phyloP scores from a whole-genome alignment of 768 basidiomycete species.

The button mushroom (Agaricus bisporus) region DNA sequence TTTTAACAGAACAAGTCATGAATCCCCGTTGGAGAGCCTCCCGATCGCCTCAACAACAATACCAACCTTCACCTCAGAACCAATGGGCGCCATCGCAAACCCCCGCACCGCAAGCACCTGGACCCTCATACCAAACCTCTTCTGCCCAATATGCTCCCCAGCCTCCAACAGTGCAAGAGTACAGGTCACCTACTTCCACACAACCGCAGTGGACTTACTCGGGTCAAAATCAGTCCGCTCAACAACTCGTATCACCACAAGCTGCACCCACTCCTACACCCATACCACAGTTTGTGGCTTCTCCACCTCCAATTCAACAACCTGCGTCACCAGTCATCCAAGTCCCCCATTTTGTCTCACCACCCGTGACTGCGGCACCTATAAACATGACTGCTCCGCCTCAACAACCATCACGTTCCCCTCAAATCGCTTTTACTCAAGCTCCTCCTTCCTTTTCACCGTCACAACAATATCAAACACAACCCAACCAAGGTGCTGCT shows the following conservation, averaged over 20 bases:
- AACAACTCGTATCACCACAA: slow-evolving; percentile 13
- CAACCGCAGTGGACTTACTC: slow-evolving; percentile 9
- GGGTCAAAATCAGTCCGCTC: slow-evolving; percentile 16
- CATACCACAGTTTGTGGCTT: slow-evolving; percentile 20
- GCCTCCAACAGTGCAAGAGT: slow-evolving; percentile 10
- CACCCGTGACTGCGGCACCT: slow-evolving; percentile 17
- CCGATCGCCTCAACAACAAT: slow-evolving; percentile 16
- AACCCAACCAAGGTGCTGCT: slow-evolving; percentile 19
- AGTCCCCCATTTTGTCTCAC: slow-evolving; percentile 8
- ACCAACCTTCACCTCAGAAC: slow-evolving; percentile 24
- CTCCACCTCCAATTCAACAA: slow-evolving; percentile 22
- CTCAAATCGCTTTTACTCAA: slow-evolving; percentile 5
- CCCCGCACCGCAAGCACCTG: slow-evolving; percentile 12
- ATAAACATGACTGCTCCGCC: not conserved
- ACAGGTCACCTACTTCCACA: slow-evolving; percentile 14
- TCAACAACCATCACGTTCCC: slow-evolving; percentile 11
- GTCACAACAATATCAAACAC: slow-evolving; percentile 18
- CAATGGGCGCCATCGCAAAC: slow-evolving; percentile 12
- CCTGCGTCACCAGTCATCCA: slow-evolving; percentile 17
- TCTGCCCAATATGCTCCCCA: slow-evolving; percentile 31
- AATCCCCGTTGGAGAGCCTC: slow-evolving; percentile 59
- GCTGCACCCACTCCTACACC: slow-evolving; percentile 8
- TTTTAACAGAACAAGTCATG: slow-evolving; percentile 78
- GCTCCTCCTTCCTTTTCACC: slow-evolving; percentile 19
- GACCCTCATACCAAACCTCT: slow-evolving; percentile 22